Evolutionary conservation across 371 early-diverging fungal species (phyloP).

Genomic region (Thermomucor indicae-seudaticae): DNA sequence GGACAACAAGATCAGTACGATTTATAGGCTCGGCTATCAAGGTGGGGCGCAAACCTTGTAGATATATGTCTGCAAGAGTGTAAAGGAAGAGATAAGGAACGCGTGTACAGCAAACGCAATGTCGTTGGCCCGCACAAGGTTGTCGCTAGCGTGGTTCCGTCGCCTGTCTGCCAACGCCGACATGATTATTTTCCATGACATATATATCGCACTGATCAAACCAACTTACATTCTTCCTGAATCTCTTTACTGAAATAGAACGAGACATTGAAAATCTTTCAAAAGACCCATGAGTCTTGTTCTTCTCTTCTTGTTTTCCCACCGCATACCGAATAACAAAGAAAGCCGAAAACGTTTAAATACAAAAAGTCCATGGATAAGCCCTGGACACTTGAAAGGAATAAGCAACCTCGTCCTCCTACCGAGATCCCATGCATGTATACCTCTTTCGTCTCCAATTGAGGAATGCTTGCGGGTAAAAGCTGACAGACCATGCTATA

Average conservation of each 20-base stretch:
- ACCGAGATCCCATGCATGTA: not conserved
- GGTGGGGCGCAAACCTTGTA: slow-evolving; percentile 70
- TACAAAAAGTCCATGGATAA: slow-evolving; percentile 88
- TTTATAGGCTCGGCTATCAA: not conserved
- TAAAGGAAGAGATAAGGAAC: slow-evolving; percentile 59
- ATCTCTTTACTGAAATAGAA: slow-evolving; percentile 67
- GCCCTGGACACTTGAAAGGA: slow-evolving; percentile 63
- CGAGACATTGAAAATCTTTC: slow-evolving; percentile 67
- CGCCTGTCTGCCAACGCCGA: slow-evolving; percentile 37
- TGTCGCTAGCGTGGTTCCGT: slow-evolving; percentile 65
- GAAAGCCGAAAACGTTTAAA: slow-evolving; percentile 83
- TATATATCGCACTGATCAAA: not conserved
- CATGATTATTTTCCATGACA: not conserved
- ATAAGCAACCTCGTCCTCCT: not conserved
- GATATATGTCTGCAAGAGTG: slow-evolving; percentile 66
- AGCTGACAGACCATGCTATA: slow-evolving; percentile 40
- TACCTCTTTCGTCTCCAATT: slow-evolving; percentile 35
- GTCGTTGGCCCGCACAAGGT: slow-evolving; percentile 84
- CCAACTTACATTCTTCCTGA: slow-evolving; percentile 62
- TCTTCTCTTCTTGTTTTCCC: not conserved
- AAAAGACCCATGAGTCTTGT: not conserved
- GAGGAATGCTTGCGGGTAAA: slow-evolving; percentile 35
- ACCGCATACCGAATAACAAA: slow-evolving; percentile 73
- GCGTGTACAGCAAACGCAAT: slow-evolving; percentile 88
- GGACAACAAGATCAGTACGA: not conserved